These are phyloP conservation scores for Capsella bursapastoris DNA, from an alignment of 345 rosid genomes.

Conservation along the genomic window DNA sequence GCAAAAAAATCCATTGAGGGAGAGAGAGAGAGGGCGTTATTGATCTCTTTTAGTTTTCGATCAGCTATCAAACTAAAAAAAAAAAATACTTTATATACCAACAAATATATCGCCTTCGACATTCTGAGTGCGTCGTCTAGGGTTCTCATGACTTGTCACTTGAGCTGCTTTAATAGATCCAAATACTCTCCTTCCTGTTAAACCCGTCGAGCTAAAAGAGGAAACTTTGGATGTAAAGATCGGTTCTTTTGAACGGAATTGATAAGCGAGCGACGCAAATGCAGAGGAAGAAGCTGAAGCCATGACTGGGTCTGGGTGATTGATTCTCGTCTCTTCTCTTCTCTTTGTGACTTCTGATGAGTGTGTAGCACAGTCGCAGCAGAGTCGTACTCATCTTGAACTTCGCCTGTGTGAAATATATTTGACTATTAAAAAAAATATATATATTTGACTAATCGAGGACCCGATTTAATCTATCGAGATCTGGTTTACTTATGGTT, in stretches of 20 bases:
- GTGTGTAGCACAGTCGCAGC: constrained; percentile 7
- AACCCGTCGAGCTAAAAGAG: not conserved
- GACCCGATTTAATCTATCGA: not conserved
- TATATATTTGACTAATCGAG: not conserved
- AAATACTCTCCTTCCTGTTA: constrained; percentile 19
- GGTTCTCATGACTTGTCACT: constrained; percentile 18
- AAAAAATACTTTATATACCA: constrained; percentile 41
- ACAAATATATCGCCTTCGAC: constrained; percentile 63
- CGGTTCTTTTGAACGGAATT: not conserved
- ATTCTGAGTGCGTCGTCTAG: constrained; percentile 52
- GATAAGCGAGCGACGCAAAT: constrained; percentile 15
- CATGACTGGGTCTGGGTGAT: constrained; percentile 6
- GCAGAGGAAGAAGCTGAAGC: constrained; percentile 22
- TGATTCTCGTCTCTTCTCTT: constrained; percentile 19
- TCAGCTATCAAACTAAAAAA: not conserved
- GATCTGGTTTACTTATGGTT: constrained; percentile 6
- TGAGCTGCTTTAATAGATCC: constrained; percentile 46
- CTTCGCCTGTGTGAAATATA: not conserved
- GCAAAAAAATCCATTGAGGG: constrained; percentile 34
- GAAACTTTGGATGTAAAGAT: constrained; percentile 9
- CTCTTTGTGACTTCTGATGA: not conserved
- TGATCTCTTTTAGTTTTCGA: constrained; percentile 11
- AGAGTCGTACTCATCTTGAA: constrained; percentile 33
- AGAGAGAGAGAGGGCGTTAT: not conserved
- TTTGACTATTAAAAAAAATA: too few species aligned